These are phyloP conservation scores for Vitis riparia DNA, from an alignment of 164 flowering plant species.

Conservation along the genomic window DNA sequence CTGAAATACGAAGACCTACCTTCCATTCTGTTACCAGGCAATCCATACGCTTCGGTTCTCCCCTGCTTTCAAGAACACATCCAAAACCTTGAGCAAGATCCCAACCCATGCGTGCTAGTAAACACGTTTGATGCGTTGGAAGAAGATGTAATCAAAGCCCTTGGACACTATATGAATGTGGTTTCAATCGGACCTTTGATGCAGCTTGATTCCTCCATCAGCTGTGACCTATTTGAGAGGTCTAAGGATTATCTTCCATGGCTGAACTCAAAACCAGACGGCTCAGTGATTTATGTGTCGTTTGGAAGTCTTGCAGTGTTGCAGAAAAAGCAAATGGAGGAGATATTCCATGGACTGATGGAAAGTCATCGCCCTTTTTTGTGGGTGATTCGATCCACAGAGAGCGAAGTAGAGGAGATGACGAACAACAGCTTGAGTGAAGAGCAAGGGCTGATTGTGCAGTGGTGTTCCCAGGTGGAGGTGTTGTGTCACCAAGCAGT, in stretches of 20 bases:
- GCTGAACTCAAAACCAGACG: conserved; percentile 15
- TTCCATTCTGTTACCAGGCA: conserved; percentile 12
- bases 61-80: conserved; percentile 10
- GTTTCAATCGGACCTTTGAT: conserved; percentile 21
- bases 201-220: conserved; percentile 3
- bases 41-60: not conserved
- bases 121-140: conserved; percentile 25
- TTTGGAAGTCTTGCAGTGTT: conserved; percentile 14
- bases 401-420: not conserved
- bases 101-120: conserved; percentile 10
- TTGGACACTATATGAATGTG: not conserved
- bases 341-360: conserved; percentile 19
- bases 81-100: not conserved
- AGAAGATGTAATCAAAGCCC: conserved; percentile 2
- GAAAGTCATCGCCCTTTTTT: conserved; percentile 19
- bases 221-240: conserved; percentile 5
- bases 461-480: conserved; percentile 61
- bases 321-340: conserved; percentile 18
- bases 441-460: conserved; percentile 37
- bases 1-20: conserved; percentile 14
- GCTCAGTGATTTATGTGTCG: conserved; percentile 19
- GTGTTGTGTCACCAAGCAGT: conserved; percentile 49
- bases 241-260: conserved; percentile 12
- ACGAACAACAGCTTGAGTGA: conserved; percentile 8
- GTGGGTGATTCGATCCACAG: conserved; percentile 26